Conservation (phyloP, 164 flowering plant genomes). For the Umbilicus rupestris region DNA sequence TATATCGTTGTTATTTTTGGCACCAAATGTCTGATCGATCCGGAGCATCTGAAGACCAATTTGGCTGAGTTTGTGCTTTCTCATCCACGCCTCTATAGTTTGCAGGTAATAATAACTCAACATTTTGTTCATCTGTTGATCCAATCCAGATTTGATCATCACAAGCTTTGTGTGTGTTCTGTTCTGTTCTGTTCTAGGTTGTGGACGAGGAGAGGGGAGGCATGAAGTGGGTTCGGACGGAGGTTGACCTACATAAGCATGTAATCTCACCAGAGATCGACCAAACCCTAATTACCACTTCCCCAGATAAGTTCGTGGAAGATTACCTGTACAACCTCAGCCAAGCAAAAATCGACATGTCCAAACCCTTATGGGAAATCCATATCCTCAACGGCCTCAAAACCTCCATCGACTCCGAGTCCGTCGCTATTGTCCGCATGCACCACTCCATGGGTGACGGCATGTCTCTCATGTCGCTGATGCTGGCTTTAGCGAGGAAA, state of each 20-base stretch:
- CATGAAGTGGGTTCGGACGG: constrained; percentile 34
- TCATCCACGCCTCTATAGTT: constrained; percentile 48
- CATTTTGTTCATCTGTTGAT: neutral
- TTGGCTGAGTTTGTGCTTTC: constrained; percentile 23
- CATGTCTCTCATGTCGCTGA: constrained; percentile 47
- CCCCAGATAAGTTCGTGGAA: constrained; percentile 39
- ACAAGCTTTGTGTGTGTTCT: neutral
- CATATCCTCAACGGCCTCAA: constrained; percentile 42
- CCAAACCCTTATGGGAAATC: constrained; percentile 60
- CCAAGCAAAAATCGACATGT: constrained; percentile 27
- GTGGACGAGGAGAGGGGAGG: constrained; percentile 20
- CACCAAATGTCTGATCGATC: constrained; percentile 18
- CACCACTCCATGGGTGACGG: constrained; percentile 81
- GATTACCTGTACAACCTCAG: constrained; percentile 35
- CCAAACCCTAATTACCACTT: constrained; percentile 16
- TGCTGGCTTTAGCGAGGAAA: constrained; percentile 36
- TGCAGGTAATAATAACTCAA: constrained; percentile 22
- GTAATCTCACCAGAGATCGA: constrained; percentile 28
- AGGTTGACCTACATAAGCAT: constrained; percentile 40
- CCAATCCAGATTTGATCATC: neutral
- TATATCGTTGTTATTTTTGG: constrained; percentile 37
- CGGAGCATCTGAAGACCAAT: constrained; percentile 17
- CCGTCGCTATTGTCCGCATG: constrained; percentile 30
- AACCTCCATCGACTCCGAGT: constrained; percentile 32
- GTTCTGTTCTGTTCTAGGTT: constrained; percentile 28